A percentile compares a stretch with the other conserved stretches of the same genome.
These are phyloP conservation scores for Kluyveromyces dobzhanskii DNA, from an alignment of 805 yeast genomes.

Conservation along the genomic window DNA sequence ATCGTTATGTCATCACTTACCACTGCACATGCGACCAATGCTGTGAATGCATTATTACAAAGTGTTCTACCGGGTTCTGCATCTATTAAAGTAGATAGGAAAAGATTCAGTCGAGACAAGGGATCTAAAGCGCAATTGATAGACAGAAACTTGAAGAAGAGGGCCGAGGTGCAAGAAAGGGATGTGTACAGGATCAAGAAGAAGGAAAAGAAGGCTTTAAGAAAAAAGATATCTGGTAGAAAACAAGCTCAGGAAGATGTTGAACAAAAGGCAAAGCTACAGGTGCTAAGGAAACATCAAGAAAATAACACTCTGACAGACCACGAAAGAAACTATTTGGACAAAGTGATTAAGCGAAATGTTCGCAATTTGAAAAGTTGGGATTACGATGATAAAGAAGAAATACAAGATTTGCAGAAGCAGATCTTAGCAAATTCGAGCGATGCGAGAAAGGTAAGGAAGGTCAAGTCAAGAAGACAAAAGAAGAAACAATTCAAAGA, in stretches of 20 bases:
- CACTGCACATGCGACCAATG: slow-evolving; percentile 28
- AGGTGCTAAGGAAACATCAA: slow-evolving; percentile 29
- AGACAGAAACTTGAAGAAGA: slow-evolving; percentile 30
- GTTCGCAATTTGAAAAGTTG: slow-evolving; percentile 34
- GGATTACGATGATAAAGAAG: slow-evolving; percentile 34
- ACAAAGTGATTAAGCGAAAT: slow-evolving; percentile 31
- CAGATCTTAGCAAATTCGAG: slow-evolving; percentile 38
- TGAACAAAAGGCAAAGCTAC: slow-evolving; percentile 27
- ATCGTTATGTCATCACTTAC: not conserved
- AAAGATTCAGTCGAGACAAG: slow-evolving; percentile 9
- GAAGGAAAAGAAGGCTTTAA: slow-evolving; percentile 26
- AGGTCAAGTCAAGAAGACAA: slow-evolving; percentile 24
- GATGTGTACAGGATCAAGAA: slow-evolving; percentile 30
- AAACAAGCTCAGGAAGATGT: slow-evolving; percentile 15
- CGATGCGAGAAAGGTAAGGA: slow-evolving; percentile 28
- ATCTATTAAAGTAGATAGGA: slow-evolving; percentile 8
- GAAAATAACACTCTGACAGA: slow-evolving; percentile 24
- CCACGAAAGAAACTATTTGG: slow-evolving; percentile 30
- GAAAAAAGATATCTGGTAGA: slow-evolving; percentile 19
- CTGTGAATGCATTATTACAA: slow-evolving; percentile 36
- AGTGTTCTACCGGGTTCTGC: slow-evolving; percentile 32
- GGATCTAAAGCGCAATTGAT: slow-evolving; percentile 33
- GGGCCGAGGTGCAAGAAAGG: slow-evolving; percentile 27
- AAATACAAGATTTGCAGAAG: slow-evolving; percentile 34
- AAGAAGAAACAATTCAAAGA: slow-evolving; percentile 26